Base-by-base conservation (phyloP, 73 alveolate species). In the Blepharisma stoltei region DNA sequence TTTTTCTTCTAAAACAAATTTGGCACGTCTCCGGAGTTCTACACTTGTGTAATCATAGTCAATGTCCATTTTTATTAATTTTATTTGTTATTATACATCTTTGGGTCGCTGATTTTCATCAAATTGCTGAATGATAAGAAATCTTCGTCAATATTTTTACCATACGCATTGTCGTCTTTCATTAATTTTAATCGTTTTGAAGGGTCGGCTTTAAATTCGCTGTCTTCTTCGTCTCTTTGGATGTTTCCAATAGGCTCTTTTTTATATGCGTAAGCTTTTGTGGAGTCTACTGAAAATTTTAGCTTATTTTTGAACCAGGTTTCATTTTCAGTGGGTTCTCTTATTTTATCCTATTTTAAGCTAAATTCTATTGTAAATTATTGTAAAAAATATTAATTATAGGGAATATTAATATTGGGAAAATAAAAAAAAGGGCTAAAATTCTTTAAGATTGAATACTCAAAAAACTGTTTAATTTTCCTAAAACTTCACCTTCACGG, bases 231-330 rank as follows among this genome's bases (percentile, higher is more conserved):
- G n/a, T 73, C 9, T 9, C n/a, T 23, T 47, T 25, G 23, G 41
- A 14, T 77, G 21, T 82, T 32, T 32, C 67, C 67, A 38, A 81
- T 77, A 20, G 67, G 82, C 14, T 60, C 73, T 60, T 60, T 60
- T 14, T 60, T 60, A 60, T 14, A 60, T 9, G 73, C 73, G 46
- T 71, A 90, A 20, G 97, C 97, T 78, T 69, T 89, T 18, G 78
- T 80, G 21, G 96, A 90, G 71, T 90, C 95, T 8, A 84, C 76
- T 43, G 91, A 91, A 75, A 92, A 92, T 78, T 77, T 86, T 37
- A 92, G 81, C 71, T 83, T 82, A 79, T 89, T 87, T 41, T 83
- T 89, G 80, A 89, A 75, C 95, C 97, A 90, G 70, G 55, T 69
- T 44, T 71, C 67, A 45, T 89, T 80, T 50, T 89, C 89, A 20